Base-by-base conservation (phyloP, 2,329 filamentous ascomycete genomes). In the Colletotrichum sp. region DNA sequence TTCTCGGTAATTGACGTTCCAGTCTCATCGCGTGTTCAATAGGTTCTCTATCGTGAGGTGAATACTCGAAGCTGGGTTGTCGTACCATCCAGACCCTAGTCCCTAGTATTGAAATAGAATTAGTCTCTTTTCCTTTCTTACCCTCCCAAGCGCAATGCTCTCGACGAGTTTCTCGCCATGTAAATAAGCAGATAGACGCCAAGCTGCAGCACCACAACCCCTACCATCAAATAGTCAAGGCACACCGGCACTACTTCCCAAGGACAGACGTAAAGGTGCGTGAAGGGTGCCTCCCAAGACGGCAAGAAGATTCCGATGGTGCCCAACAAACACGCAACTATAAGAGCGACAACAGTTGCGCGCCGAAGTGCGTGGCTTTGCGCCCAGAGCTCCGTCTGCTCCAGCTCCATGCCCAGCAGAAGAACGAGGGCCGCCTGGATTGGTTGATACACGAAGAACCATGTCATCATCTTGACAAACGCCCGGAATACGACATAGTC, bases 1-100 rank as follows among this genome's bases (percentile, higher is more conserved):
- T 52, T 4, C 22, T 3, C 1, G n/a, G n/a, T 5, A 1, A 13
- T 5, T 2, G 12, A 22, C 2, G 6, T 4, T 52, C 0, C 11
- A 5, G n/a, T 52, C 44, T 52, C 6, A 2, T 49, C 11, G 6
- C 6, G n/a, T 12, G 11, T 49, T 19, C 3, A n/a, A 12, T 13
- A 7, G 11, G 9, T 12, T 3, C 44, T 9, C 44, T 49, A 19
- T 22, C 44, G 6, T 4, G 9, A 49, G 44, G 11, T 4, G 12
- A 12, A 12, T 11, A 49, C 8, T 49, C 22, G 3, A 7, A 12
- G 9, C 44, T 49, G 6, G n/a, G 5, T 22, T 49, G 44, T 4
- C 44, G n/a, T 49, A 49, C 1, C 19, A 49, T 12, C 44, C 44
- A 2, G 44, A 11, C 39, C 5, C 0, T 7, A 49, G 19, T 49